phyloP scores from a whole-genome alignment of 2,329 filamentous ascomycete genomes.

The Claviceps sp. region DNA sequence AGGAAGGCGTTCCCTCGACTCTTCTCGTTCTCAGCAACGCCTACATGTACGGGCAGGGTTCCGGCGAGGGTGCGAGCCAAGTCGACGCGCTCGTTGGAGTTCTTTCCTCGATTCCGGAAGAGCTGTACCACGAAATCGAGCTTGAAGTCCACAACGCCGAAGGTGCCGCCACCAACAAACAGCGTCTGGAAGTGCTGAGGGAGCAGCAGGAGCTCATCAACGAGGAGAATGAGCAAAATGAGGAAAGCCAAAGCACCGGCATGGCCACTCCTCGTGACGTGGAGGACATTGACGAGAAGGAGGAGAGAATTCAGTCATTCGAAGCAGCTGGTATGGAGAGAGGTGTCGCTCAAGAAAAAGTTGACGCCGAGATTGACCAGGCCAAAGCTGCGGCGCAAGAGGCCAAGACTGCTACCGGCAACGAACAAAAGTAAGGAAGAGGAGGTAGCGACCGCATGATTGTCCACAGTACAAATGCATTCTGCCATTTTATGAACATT shows the following conservation, averaged over 20 bases:
- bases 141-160: slow-evolving; percentile 95
- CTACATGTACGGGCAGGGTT: slow-evolving; percentile 87
- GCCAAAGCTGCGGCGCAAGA: slow-evolving; percentile 15
- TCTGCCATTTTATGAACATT: slow-evolving; percentile 12
- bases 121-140: slow-evolving; percentile 98
- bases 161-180: slow-evolving; percentile 95
- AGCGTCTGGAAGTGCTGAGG: slow-evolving; percentile 93
- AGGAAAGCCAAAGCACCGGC: slow-evolving; percentile 63
- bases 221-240: slow-evolving; percentile 87
- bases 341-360: slow-evolving; percentile 38
- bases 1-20: slow-evolving; percentile 90
- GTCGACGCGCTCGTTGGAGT: slow-evolving; percentile 89
- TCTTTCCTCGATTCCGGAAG: slow-evolving; percentile 87
- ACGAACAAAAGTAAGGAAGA: slow-evolving; percentile 1
- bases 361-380: slow-evolving; percentile 40
- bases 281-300: slow-evolving; percentile 90
- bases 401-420: slow-evolving; percentile 9
- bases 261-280: slow-evolving; percentile 68
- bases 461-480: not conserved
- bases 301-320: slow-evolving; percentile 49
- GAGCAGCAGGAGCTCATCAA: slow-evolving; percentile 97
- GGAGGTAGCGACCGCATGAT: not conserved
- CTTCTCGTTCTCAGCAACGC: slow-evolving; percentile 92
- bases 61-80: slow-evolving; percentile 77
- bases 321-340: slow-evolving; percentile 33